These are phyloP conservation scores for Ramaria rubella DNA, from an alignment of 768 basidiomycete species.

Conservation along the genomic window DNA sequence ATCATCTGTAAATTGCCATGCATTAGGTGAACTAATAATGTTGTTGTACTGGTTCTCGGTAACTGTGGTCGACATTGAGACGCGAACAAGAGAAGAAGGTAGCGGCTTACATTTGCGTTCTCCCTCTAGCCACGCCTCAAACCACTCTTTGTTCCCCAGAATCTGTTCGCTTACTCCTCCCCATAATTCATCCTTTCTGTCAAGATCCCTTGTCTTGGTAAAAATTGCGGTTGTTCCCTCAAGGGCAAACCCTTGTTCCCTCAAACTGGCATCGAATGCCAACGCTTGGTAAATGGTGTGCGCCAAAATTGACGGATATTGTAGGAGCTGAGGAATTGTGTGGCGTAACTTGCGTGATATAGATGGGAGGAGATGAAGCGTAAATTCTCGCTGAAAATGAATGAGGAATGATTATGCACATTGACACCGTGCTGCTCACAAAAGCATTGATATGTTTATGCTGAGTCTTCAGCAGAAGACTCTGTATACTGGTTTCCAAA, in stretches of 20 bases:
- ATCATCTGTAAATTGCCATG: constrained; percentile 79
- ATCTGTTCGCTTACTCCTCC: constrained; percentile 77
- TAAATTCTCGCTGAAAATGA: constrained; percentile 71
- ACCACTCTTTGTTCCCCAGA: constrained; percentile 82
- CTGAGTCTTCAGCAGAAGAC: constrained; percentile 55
- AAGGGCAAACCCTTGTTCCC: constrained; percentile 66
- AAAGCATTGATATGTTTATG: constrained; percentile 64
- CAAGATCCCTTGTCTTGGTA: constrained; percentile 19
- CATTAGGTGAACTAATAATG: constrained; percentile 72
- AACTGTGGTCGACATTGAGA: constrained; percentile 42
- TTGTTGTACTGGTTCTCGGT: constrained; percentile 81
- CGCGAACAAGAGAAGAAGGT: neutral
- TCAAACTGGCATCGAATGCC: constrained; percentile 73
- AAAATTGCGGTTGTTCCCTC: constrained; percentile 41
- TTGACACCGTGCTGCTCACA: constrained; percentile 38
- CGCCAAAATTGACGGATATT: constrained; percentile 79
- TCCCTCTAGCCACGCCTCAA: constrained; percentile 81
- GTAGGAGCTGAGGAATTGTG: constrained; percentile 65
- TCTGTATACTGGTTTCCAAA: constrained; percentile 70
- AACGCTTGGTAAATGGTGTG: constrained; percentile 94
- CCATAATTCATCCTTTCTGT: constrained; percentile 40
- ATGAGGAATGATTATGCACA: constrained; percentile 6
- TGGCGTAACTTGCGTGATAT: constrained; percentile 68
- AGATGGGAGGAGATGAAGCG: constrained; percentile 66
- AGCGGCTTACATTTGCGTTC: constrained; percentile 75